Base-by-base conservation (phyloP, 441 rosid genomes). In the Hura crepitans region DNA sequence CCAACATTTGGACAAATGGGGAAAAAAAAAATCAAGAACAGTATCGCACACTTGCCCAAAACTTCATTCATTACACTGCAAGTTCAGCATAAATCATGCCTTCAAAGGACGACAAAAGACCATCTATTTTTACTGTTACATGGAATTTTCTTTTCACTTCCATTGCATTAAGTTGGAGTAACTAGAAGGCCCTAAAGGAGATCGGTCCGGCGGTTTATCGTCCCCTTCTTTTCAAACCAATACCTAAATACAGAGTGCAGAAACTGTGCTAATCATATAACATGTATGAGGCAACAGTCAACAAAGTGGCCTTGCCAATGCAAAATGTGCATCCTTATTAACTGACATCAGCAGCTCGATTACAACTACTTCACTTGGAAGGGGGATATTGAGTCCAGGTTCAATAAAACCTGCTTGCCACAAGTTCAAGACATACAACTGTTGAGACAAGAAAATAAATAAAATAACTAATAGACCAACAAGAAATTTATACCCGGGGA, bases 291-390 rank as follows among this genome's bases (percentile, higher is more conserved):
- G 50, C 30, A 28, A 66, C 27, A 23, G 27, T 78, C 65, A 73
- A 63, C 30, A 66, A 68, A 70, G 51, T 62, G 97, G 90, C 74
- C 89, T 82, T 18, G 88, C 97, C 80, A 91, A 74, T 22, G 89
- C 94, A 80, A 87, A 90, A 73, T 54, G 70, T 30, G 78, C 70
- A 66, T 78, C 86, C 3, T 81, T 75, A 70, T 85, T 85, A 47
- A 80, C 82, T 14, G 92, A 87, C 85, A 87, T 81, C 82, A 90
- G 74, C 73, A 90, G 69, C 80, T 90, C 96, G 63, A 90, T 69
- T 18, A 82, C 80, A 56, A 77, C 82, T 11, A 84, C 77, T 77
- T 85, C 85, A 18, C 75, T 62, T 5, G 89, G 89, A 13, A 37
- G 81, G 58, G 18, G 47, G 70, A 78, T 74, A 70, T 85, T 79